Evolutionary conservation across 352 stramenopile genomes (phyloP), one percentile per base, ranked within the genome.

Genomic region (Globisporangium abappressorium): DNA sequence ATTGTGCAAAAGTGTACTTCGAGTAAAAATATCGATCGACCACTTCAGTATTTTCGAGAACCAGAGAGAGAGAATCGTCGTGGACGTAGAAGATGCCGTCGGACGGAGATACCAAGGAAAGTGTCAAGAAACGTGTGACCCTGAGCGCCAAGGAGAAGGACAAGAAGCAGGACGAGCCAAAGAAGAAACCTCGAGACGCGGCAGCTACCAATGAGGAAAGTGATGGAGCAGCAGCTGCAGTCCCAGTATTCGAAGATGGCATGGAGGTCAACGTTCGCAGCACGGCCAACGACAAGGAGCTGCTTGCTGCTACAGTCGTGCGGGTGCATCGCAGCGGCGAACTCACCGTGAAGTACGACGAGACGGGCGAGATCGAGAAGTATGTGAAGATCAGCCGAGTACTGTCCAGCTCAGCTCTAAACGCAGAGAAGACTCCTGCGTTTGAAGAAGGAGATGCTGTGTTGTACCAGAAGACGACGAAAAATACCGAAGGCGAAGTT

Each of bases 261-360:
- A 56, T 51, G n/a, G 26, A 57, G 5, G 69, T 71, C 38, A 61
- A 62, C 18, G 58, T 74, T 41, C 69, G 53, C 12, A 68, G 46
- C 24, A 38, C 46, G 20, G 46, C 59, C 22, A 69, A 30, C 8
- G 36, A 30, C 24, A 74, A 70, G 22, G 26, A 62, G 8, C 4
- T 54, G 14, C 65, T 65, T 18, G 36, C 36, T 6, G 77, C 77
- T 4, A 70, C 60, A 1, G 72, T 84, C 5, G 67, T 84, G 47
- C 75, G 75, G 3, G 62, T 73, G 30, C 76, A 85, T 49, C 75
- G 74, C 12, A 83, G 74, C 47, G 78, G 76, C 12, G 68, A 79
- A 14, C 69, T 74, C 6, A 74, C 67, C 6, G 71, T 85, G 43
- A 72, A 81, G 51, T 83, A 81, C 47, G 61, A 77, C 2, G 51